Evolutionary conservation across 306 rosid genomes (phyloP), one percentile per base, ranked within the genome.

Genomic region (Cicer cuneatum): DNA sequence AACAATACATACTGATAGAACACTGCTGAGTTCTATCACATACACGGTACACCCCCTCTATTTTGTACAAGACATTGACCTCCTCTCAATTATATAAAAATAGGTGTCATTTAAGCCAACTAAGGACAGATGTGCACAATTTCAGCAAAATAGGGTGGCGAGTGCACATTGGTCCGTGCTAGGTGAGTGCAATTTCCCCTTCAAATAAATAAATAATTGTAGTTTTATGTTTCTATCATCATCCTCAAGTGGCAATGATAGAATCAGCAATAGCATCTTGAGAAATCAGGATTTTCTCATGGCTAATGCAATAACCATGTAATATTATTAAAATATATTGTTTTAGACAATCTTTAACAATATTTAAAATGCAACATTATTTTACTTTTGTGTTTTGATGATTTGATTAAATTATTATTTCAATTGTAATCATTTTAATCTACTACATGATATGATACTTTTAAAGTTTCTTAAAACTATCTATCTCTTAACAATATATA

Each of bases 191-290:
- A 51, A 51, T 52, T 52, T 52, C 58, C 24, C 58, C 24, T 45
- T 61, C 46, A 58, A 7, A 42, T 46, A 43, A 14, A 67, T 21
- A 74, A 39, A 67, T 21, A 74, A 56, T 16, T n/a, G 4, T 21
- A 64, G 33, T 19, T 72, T 10, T 43, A 33, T 56, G 56, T 56
- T 72, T 54, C 53, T 10, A 47, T 37, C 40, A 68, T 75, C 40
- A 68, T 75, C 11, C 61, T 51, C 16, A 42, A 24, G 56, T 62
- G 37, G 52, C 24, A 83, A 7, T 39, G 63, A 45, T 52, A 52
- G 45, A 53, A 66, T 41, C 43, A 54, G 15, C 11, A 52, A 52
- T 52, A 52, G 33, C 47, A 57, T 19, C 3, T 33, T 52, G 41
- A 57, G 54, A 49, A 33, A 41, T 49, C 52, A 16, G 64, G 56